Base-by-base conservation (phyloP, 495 filamentous ascomycete genomes). In the Aspergillus affinis region DNA sequence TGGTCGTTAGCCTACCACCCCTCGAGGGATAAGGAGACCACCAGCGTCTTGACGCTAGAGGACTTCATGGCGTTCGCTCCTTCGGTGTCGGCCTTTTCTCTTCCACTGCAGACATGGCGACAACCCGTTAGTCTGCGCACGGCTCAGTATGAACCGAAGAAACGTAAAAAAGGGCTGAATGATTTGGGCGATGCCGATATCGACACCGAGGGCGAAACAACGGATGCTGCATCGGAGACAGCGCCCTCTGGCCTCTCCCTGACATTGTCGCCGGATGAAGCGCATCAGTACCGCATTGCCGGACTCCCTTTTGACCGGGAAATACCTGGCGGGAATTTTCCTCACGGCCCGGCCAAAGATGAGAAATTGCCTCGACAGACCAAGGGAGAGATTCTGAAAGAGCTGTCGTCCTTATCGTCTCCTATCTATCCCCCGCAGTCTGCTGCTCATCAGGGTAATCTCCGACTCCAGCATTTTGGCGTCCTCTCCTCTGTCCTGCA, bases 401-500 rank as follows among this genome's bases (percentile, higher is more conserved):
- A 65, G 19, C 58, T 75, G 27, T 66, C 74, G 4, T 51, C 64
- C 17, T 60, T 80, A 17, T 69, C 73, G 13, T 57, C 65, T 29
- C 74, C 73, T 1, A 59, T 78, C 36, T 76, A 72, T 51, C 66
- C 69, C 18, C 74, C 75, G 44, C 75, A 74, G 58, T 71, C 74
- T 36, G 57, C 69, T 19, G 71, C 69, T 7, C 63, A 75, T 36
- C 65, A 72, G 57, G 68, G 69, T 44, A 77, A 72, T 44, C 61
- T 82, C 41, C 78, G 82, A 47, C 65, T 82, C 21, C 85, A 80
- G n/a, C 88, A 91, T 69, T 65, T 89, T 3, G 70, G 70, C 13
- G 81, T 81, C 5, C 69, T 91, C 54, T 86, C 82, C 2, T 76
- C 84, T 17, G 72, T 90, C 13, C 64, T 91, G 57, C 86, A 90